Evolutionary conservation across 441 rosid species (phyloP).

Genomic region (Euphorbia celastroides): DNA sequence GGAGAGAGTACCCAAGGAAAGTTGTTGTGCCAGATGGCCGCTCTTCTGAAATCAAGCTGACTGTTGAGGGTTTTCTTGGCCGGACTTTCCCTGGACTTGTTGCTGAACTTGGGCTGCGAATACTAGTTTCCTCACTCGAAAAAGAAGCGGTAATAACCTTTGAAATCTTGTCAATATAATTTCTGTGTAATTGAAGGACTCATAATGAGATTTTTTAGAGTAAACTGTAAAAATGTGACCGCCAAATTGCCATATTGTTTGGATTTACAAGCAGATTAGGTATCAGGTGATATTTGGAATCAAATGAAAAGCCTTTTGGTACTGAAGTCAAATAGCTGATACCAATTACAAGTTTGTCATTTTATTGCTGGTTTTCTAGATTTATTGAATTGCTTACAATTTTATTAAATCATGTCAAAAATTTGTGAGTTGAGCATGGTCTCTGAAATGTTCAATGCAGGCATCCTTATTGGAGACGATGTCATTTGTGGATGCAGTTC

Average conservation of each 20-base stretch:
- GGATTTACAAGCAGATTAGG: not conserved
- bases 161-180: slow-evolving; percentile 8
- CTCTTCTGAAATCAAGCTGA: slow-evolving; percentile 83
- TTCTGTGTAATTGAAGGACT: not conserved
- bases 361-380: not conserved
- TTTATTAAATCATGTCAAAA: not conserved
- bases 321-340: not conserved
- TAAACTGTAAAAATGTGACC: not conserved
- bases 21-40: slow-evolving; percentile 54
- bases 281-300: not conserved
- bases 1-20: slow-evolving; percentile 62
- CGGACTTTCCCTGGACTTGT: slow-evolving; percentile 74
- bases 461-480: slow-evolving; percentile 75
- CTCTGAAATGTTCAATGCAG: slow-evolving; percentile 30
- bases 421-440: not conserved
- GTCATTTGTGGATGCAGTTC: slow-evolving; percentile 71
- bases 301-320: not conserved
- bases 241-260: not conserved
- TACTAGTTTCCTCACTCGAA: slow-evolving; percentile 70
- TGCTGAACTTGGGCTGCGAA: slow-evolving; percentile 53
- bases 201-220: not conserved
- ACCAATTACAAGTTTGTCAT: not conserved
- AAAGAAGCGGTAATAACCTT: slow-evolving; percentile 59
- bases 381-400: not conserved
- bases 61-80: slow-evolving; percentile 70